Percentiles rank a stretch among this genome's conserved stretches.
phyloP scores from a whole-genome alignment of 192 early-diverging fungal species.

The Gigaspora rosea region DNA sequence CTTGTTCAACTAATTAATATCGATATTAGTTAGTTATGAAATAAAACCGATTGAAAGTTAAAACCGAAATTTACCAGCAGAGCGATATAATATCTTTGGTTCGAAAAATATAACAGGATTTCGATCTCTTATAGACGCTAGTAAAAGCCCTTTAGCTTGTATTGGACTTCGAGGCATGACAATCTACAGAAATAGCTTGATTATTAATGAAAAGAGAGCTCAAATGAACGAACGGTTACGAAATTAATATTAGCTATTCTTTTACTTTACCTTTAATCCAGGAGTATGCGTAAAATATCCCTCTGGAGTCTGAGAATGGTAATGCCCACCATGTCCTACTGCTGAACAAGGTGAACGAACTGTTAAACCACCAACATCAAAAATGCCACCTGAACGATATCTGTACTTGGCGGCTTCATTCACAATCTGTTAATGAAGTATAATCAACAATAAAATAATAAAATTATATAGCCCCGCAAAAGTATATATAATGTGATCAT shows the following conservation, averaged over 20 bases:
- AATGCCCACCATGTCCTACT: slow-evolving; percentile 96
- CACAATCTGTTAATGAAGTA: slow-evolving; percentile 60
- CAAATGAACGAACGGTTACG: too few relatives aligned
- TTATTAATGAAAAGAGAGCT: background rate
- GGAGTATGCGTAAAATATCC: slow-evolving; percentile 94
- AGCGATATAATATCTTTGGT: slow-evolving; percentile 95
- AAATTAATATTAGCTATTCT: too few relatives aligned
- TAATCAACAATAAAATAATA: background rate
- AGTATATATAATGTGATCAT: background rate
- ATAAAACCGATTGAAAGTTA: background rate
- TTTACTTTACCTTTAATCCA: slow-evolving; percentile 72
- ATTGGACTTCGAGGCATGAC: slow-evolving; percentile 91
- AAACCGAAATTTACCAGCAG: slow-evolving; percentile 59
- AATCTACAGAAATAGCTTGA: slow-evolving; percentile 44
- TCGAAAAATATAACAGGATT: slow-evolving; percentile 97
- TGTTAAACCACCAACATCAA: slow-evolving; percentile 88
- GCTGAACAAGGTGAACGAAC: slow-evolving; percentile 89
- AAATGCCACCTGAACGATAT: slow-evolving; percentile 91
- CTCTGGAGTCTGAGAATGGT: slow-evolving; percentile 94
- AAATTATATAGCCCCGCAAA: background rate
- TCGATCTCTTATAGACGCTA: slow-evolving; percentile 85
- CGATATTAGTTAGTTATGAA: background rate
- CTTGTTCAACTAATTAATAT: slow-evolving; percentile 76
- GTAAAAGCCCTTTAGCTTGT: slow-evolving; percentile 92
- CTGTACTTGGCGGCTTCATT: slow-evolving; percentile 98